Base-by-base conservation (phyloP, 495 filamentous ascomycete species). In the Endocarpon pusillum region DNA sequence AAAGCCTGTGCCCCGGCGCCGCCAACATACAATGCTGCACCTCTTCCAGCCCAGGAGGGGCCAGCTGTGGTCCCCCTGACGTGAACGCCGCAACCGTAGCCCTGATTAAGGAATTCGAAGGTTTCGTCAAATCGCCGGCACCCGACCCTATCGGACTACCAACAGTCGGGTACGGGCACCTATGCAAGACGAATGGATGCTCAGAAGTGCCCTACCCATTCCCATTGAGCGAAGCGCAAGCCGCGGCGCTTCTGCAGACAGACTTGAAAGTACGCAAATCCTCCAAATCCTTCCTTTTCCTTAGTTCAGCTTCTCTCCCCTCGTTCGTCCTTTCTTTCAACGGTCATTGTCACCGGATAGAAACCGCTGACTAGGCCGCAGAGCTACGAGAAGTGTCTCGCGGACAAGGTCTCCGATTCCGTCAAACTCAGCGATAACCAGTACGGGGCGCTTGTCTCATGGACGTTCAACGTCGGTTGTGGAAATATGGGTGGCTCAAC, bases 111-210 rank as follows among this genome's bases (percentile, higher is more conserved):
- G 37, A 48, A 33, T 64, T 57, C 30, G 58, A 64, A 37, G 48
- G 49, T 6, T 61, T 51, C 35, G 35, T 47, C 16, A 34, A 53
- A 6, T 38, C 20, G 14, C 43, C 47, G 11, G 52, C 52, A 32
- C 49, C 46, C 19, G 61, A 69, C 34, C 55, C 58, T 10, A 55
- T 52, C 36, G 60, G 60, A 20, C 45, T 61, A 25, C 58, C 61
- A 0, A 69, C 61, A 19, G 51, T 69, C 12, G 64, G 64, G 20
- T 69, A 67, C 40, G 64, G 64, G 29, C 64, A 69, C 41, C 53
- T 64, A 10, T 69, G 62, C 51, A 22, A 37, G 33, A 51, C 52
- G 8, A 35, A 41, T 10, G 42, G 42, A 10, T 66, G 63, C 54
- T 35, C 51, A 2, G 63, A 67, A 17, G 53, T 67, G 21, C 39